These are phyloP conservation scores for Moniliella sp. DNA, from an alignment of 1,284 basidiomycete genomes.

Conservation along the genomic window DNA sequence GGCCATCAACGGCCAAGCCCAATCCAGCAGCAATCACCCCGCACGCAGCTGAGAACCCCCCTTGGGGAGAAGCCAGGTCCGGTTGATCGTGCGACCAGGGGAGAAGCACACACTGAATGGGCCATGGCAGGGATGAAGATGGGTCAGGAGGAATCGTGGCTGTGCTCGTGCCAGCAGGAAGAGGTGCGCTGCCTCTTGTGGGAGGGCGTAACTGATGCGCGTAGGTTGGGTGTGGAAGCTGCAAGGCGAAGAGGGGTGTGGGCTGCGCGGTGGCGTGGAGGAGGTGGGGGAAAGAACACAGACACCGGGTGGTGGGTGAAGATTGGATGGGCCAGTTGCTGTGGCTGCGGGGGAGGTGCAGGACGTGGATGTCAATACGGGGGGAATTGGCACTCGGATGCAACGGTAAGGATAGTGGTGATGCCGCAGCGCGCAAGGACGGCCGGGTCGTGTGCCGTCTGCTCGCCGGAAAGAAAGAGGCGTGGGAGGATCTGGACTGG, in stretches of 20 bases:
- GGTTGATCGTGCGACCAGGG: constrained; percentile 57
- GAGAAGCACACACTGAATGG: constrained; percentile 76
- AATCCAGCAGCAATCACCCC: constrained; percentile 20
- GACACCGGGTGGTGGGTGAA: too few species aligned
- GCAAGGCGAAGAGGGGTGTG: too few species aligned
- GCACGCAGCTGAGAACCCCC: constrained; percentile 19
- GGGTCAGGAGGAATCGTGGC: constrained; percentile 8
- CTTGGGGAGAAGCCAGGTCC: constrained; percentile 11
- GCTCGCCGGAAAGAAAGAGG: constrained; percentile 78
- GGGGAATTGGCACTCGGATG: too few species aligned
- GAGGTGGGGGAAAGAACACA: too few species aligned
- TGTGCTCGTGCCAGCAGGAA: constrained; percentile 12
- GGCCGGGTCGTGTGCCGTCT: constrained; percentile 62
- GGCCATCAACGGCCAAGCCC: constrained; percentile 35
- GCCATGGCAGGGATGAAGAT: constrained; percentile 32
- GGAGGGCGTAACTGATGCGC: constrained; percentile 6
- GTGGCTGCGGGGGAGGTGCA: too few species aligned
- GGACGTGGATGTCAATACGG: too few species aligned
- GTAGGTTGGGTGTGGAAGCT: constrained; percentile 4
- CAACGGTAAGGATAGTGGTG: constrained; percentile 70
- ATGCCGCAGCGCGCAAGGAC: constrained; percentile 52
- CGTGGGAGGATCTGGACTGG: constrained; percentile 71
- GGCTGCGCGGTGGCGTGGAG: too few species aligned
- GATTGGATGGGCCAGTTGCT: too few species aligned
- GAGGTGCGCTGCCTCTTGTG: too few species aligned